Evolutionary conservation across 208 protist genomes (phyloP), one percentile per base, ranked within the genome.

Genomic region (Crithidia expoeki): DNA sequence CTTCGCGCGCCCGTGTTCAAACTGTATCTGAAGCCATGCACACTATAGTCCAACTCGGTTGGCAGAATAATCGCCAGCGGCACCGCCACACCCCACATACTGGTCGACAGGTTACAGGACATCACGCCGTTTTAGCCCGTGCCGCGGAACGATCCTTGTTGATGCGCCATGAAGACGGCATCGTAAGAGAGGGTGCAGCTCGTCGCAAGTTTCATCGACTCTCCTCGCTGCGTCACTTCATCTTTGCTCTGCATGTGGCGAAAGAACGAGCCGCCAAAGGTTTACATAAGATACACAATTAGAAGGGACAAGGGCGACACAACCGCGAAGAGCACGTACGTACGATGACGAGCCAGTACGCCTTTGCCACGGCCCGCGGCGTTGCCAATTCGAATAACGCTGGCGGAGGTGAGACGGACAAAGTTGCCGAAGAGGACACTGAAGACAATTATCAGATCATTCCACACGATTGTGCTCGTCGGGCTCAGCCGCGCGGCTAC

Each of bases 61-160:
- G 50, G 32, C 7, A 84, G 55, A 12, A 84, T 3, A 1, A 74
- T 2, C 4, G 63, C 64, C 16, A 70, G 11, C 11, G 79, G 79
- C 51, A 80, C 68, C 25, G 73, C 46, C 7, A 84, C 36, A 2
- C 55, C 62, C 79, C 79, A 84, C 79, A 84, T 79, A 25, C 44
- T 10, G 1, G 67, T 3, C 7, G 63, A 4, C 7, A 76, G 30
- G 40, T 76, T 70, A 0, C 16, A 50, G 1, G 76, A 47, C 23
- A 66, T 30, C 17, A 70, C 46, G 14, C 50, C 38, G 50, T 76
- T 79, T 19, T 68, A 49, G 40, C 73, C 69, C n/a, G 60, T 50
- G 10, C 73, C 79, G 23, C 79, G 79, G 42, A 80, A 84, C 5
- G 65, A 47, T 2, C 79, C 79, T 40, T 80, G 65, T 40, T 80